Evolutionary conservation across 2,329 filamentous ascomycete species (phyloP), one percentile per base, ranked within the genome.

Genomic region (Microdochium paspali): DNA sequence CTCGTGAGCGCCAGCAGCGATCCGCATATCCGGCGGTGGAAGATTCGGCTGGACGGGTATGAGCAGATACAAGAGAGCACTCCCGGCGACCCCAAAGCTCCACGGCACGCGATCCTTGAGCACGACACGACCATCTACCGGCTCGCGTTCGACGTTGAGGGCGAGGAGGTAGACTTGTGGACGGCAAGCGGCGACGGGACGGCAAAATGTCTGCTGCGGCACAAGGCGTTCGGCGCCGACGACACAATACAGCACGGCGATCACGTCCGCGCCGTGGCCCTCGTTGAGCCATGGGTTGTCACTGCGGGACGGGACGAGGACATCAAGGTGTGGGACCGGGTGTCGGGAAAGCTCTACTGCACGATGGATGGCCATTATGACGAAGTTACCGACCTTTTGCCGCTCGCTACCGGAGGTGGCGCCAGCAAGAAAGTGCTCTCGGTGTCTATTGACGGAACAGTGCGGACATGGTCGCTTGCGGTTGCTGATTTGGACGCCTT

Each of bases 111-210:
- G 59, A 82, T 96, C 45, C 67, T 85, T 44, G 84, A 84, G 52
- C 93, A 98, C 64, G 89, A 96, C 55, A 98, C 93, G 1, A 93
- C 86, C 54, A 82, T 98, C 10, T 94, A 95, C 66, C 82, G 79
- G 53, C 68, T 97, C 13, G 70, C 78, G 20, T 95, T 95, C 56
- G 85, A 90, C 53, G 60, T 64, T 15, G 68, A 72, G 5, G 69
- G 67, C 28, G 79, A 81, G 6, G 76, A 79, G 12, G 81, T 77
- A 26, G 87, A 96, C 56, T 68, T 96, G 13, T 97, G 90, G 90
- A 96, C 91, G 7, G 86, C 90, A 5, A 95, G 89, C 50, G 90
- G 89, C 4, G 93, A 98, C 63, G 93, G 89, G 56, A 90, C 85
- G 1, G 82, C 82, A 2, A 93, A 91, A 63, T 90, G 88, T 56